Percentiles rank a stretch among this genome's conserved stretches.
These are phyloP conservation scores for Leccinum aurantiacum DNA, from an alignment of 768 basidiomycete genomes.

Conservation along the genomic window DNA sequence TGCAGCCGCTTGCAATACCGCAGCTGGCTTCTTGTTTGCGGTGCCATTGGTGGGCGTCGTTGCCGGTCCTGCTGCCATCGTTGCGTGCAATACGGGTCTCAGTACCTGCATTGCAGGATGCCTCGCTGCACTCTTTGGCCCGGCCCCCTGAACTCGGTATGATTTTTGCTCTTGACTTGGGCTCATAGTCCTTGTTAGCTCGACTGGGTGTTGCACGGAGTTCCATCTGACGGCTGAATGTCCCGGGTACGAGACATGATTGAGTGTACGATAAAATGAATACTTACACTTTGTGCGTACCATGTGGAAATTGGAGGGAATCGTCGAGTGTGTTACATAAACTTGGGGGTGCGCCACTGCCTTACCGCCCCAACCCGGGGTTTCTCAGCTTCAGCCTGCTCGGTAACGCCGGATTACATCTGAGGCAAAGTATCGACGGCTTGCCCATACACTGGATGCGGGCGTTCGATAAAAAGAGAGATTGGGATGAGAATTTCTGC, in stretches of 20 bases:
- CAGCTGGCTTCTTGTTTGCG: slow-evolving; percentile 26
- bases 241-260: not conserved
- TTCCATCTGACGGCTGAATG: not conserved
- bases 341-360: too few relatives aligned
- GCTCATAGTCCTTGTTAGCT: not conserved
- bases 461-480: too few relatives aligned
- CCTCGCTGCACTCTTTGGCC: slow-evolving; percentile 21
- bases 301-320: too few relatives aligned
- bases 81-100: slow-evolving; percentile 23
- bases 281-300: not conserved
- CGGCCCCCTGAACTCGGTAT: slow-evolving; percentile 17
- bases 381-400: too few relatives aligned
- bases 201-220: not conserved
- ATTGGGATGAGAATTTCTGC: too few relatives aligned
- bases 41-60: slow-evolving; percentile 11
- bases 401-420: too few relatives aligned
- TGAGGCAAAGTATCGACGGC: too few relatives aligned
- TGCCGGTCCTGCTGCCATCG: slow-evolving; percentile 19
- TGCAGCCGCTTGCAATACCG: slow-evolving; percentile 22
- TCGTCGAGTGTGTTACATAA: too few relatives aligned
- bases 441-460: too few relatives aligned
- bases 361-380: too few relatives aligned
- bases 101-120: slow-evolving; percentile 7
- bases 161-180: not conserved
- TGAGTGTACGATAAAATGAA: not conserved